These are phyloP conservation scores for Friedmanniomyces endolithicus DNA, from an alignment of 495 filamentous ascomycete species.

Conservation along the genomic window DNA sequence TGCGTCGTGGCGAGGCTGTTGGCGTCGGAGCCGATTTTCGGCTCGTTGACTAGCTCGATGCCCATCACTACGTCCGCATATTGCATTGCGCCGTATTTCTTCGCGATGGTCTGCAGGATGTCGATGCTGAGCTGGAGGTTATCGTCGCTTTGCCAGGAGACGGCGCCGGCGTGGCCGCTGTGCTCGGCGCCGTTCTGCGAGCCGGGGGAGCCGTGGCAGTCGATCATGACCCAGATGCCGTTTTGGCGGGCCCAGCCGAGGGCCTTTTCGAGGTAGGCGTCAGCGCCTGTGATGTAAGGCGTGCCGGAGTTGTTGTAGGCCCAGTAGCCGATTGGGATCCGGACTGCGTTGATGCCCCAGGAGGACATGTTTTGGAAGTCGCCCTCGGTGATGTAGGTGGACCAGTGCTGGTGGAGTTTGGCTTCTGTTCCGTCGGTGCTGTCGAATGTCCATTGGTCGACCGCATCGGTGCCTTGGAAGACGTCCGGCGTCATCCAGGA, in stretches of 20 bases:
- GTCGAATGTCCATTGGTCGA: conserved; percentile 31
- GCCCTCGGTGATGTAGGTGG: conserved; percentile 29
- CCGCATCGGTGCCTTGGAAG: conserved; percentile 23
- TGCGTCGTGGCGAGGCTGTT: conserved; percentile 28
- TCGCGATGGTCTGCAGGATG: conserved; percentile 31
- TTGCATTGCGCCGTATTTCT: conserved; percentile 30
- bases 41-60: conserved; percentile 35
- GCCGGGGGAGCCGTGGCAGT: conserved; percentile 32
- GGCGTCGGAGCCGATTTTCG: conserved; percentile 21
- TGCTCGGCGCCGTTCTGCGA: conserved; percentile 36
- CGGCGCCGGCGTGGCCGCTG: conserved; percentile 28
- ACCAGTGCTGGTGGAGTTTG: conserved; percentile 27
- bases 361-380: conserved; percentile 27
- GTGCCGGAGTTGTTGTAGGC: conserved; percentile 30
- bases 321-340: conserved; percentile 37
- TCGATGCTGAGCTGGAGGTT: conserved; percentile 29
- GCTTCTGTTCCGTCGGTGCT: conserved; percentile 15
- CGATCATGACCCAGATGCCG: conserved; percentile 33
- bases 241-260: conserved; percentile 31
- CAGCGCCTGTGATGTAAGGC: conserved; percentile 29
- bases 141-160: conserved; percentile 29
- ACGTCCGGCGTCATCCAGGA: conserved; percentile 28
- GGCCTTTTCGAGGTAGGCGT: conserved; percentile 32
- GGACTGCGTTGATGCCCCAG: conserved; percentile 33
- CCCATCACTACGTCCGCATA: conserved; percentile 35